phyloP scores from a whole-genome alignment of 352 stramenopile genomes.

The Phytopythium aichiense region DNA sequence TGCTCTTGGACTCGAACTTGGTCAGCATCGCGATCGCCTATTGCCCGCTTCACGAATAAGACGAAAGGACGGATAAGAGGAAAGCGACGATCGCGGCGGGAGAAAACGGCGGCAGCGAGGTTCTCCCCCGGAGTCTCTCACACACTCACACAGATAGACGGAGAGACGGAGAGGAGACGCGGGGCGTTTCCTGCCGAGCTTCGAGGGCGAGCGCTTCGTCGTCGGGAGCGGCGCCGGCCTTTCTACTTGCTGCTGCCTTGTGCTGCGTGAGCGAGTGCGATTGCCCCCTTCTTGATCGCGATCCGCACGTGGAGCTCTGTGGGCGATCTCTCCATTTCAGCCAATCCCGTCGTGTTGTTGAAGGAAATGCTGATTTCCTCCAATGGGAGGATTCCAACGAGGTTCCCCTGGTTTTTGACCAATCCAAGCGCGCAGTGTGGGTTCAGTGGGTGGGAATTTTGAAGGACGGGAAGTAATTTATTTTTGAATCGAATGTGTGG shows the following conservation, averaged over 20 bases:
- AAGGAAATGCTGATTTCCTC: not conserved
- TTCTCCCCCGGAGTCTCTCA: too few species aligned
- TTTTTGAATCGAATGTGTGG: constrained; percentile 1
- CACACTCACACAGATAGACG: too few species aligned
- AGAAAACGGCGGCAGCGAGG: too few species aligned
- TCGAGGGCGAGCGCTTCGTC: too few species aligned
- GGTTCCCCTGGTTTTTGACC: not conserved
- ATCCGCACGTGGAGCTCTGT: constrained; percentile 13
- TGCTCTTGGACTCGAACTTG: constrained; percentile 99
- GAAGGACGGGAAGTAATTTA: not conserved
- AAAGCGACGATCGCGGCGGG: too few species aligned
- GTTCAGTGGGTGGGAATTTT: not conserved
- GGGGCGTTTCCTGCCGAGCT: too few species aligned
- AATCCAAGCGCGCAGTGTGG: not conserved
- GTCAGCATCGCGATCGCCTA: constrained; percentile 87
- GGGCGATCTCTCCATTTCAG: not conserved
- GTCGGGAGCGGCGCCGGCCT: too few species aligned
- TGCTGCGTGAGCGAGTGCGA: not conserved
- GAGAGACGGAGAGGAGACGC: too few species aligned
- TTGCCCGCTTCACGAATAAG: not conserved
- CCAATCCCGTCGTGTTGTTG: not conserved
- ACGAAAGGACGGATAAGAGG: too few species aligned
- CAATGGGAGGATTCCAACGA: not conserved
- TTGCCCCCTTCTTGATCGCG: constrained; percentile 2
- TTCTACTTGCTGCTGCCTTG: not conserved